Evolutionary conservation across 768 basidiomycete species (phyloP).

Genomic region (Boletus bicolor): DNA sequence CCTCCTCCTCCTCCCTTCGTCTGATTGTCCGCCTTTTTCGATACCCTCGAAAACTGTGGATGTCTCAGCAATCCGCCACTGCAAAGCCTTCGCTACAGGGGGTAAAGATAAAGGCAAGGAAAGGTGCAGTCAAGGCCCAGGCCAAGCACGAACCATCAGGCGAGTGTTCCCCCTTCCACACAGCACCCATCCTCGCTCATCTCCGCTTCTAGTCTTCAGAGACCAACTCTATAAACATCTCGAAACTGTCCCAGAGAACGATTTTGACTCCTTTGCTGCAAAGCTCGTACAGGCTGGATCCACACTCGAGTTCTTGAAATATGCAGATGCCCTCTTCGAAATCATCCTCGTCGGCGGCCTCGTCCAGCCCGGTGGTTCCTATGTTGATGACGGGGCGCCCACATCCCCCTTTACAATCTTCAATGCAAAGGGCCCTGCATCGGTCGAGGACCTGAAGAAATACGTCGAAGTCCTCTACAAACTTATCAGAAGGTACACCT

Average conservation of each 20-base stretch:
- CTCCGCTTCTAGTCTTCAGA: constrained; percentile 65
- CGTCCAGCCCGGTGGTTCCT: constrained; percentile 92
- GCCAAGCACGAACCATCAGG: constrained; percentile 91
- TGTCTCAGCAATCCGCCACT: constrained; percentile 86
- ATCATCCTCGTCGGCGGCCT: constrained; percentile 93
- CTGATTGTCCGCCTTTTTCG: constrained; percentile 29
- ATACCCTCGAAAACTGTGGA: constrained; percentile 59
- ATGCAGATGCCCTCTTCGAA: constrained; percentile 96
- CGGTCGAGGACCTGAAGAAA: constrained; percentile 85
- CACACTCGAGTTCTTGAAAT: constrained; percentile 93
- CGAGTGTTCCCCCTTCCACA: constrained; percentile 20
- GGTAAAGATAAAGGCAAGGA: constrained; percentile 90
- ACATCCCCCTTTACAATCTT: constrained; percentile 86
- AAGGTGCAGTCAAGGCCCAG: constrained; percentile 87
- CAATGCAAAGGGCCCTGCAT: constrained; percentile 73
- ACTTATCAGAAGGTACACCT: constrained; percentile 81
- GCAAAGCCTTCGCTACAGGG: constrained; percentile 89
- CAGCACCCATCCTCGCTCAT: constrained; percentile 10
- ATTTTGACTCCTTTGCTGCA: constrained; percentile 78
- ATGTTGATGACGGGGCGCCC: constrained; percentile 83
- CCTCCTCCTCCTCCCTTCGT: not conserved
- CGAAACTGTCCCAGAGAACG: constrained; percentile 72
- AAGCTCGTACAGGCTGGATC: constrained; percentile 91
- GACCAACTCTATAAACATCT: constrained; percentile 91
- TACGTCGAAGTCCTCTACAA: constrained; percentile 94